These are phyloP conservation scores for Wallacemonas sp. DNA, from an alignment of 208 protist species.

Conservation along the genomic window DNA sequence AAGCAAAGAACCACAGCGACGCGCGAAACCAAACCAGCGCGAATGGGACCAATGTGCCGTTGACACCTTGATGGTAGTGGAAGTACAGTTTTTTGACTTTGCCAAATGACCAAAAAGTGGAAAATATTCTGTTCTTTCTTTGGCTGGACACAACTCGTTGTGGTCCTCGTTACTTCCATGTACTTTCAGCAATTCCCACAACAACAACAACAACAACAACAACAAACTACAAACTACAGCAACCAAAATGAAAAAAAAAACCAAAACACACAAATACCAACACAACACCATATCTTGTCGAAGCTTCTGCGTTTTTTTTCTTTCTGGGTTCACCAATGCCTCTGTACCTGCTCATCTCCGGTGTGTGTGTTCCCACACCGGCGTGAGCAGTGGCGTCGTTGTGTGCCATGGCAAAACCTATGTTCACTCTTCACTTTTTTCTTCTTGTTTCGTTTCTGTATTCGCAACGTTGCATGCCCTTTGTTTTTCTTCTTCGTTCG, in stretches of 20 bases:
- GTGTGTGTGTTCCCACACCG: background rate
- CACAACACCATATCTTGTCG: background rate
- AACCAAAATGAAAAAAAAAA: background rate
- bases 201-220: conserved; percentile 9
- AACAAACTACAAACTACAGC: background rate
- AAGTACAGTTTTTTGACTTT: too few relatives aligned
- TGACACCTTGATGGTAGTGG: too few relatives aligned
- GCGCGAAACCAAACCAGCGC: background rate
- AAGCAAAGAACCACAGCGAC: background rate
- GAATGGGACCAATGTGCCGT: too few relatives aligned
- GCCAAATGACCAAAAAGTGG: too few relatives aligned
- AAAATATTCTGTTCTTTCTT: too few relatives aligned
- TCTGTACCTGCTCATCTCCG: background rate
- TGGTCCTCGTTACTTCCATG: too few relatives aligned
- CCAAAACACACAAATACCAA: background rate
- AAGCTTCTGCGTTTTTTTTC: conserved; percentile 9
- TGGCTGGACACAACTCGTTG: too few relatives aligned
- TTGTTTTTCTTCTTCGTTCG: conserved; percentile 14
- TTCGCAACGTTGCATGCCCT: conserved; percentile 2
- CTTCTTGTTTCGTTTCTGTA: conserved; percentile 16
- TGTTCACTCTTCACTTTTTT: conserved; percentile 1
- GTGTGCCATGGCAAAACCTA: background rate
- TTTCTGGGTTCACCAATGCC: background rate
- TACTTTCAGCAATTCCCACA: too few relatives aligned
- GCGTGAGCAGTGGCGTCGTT: background rate